phyloP scores from a whole-genome alignment of 2,329 filamentous ascomycete genomes.

The Sphaerostilbella broomeana region DNA sequence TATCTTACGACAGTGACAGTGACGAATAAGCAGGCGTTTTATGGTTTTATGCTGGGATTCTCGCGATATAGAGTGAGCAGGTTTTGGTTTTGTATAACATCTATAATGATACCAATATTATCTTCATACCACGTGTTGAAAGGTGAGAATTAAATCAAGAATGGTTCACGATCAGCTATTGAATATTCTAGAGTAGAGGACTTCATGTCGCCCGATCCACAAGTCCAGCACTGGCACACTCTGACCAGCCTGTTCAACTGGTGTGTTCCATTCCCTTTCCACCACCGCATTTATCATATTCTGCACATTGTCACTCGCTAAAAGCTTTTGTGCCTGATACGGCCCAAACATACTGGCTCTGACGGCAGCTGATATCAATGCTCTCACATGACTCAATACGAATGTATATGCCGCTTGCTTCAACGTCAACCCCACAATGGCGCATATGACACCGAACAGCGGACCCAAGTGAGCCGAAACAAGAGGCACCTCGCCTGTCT shows the following conservation, averaged over 20 bases:
- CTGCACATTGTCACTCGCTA: constrained; percentile 57
- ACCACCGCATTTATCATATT: constrained; percentile 52
- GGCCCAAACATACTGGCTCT: constrained; percentile 72
- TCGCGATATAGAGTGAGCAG: constrained; percentile 19
- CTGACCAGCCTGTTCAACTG: constrained; percentile 63
- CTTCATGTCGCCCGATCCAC: constrained; percentile 77
- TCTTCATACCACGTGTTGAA: background rate
- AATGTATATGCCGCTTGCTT: constrained; percentile 68
- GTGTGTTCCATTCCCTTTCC: constrained; percentile 51
- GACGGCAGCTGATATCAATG: constrained; percentile 69
- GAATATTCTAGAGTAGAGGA: constrained; percentile 79
- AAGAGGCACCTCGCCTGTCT: constrained; percentile 28
- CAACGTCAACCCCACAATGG: constrained; percentile 52
- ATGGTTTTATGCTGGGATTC: constrained; percentile 11
- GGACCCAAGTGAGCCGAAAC: constrained; percentile 63
- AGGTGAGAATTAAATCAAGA: background rate
- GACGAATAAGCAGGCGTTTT: constrained; percentile 49
- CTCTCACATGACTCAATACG: constrained; percentile 69
- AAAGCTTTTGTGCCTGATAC: constrained; percentile 68
- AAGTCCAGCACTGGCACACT: constrained; percentile 71
- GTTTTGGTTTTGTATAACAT: constrained; percentile 17
- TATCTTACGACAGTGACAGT: constrained; percentile 85
- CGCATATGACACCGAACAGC: constrained; percentile 60
- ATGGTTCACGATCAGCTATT: constrained; percentile 59
- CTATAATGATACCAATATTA: constrained; percentile 26